These are phyloP conservation scores for Volvox reticuliferus DNA, from an alignment of 139 green algal species.

Conservation along the genomic window DNA sequence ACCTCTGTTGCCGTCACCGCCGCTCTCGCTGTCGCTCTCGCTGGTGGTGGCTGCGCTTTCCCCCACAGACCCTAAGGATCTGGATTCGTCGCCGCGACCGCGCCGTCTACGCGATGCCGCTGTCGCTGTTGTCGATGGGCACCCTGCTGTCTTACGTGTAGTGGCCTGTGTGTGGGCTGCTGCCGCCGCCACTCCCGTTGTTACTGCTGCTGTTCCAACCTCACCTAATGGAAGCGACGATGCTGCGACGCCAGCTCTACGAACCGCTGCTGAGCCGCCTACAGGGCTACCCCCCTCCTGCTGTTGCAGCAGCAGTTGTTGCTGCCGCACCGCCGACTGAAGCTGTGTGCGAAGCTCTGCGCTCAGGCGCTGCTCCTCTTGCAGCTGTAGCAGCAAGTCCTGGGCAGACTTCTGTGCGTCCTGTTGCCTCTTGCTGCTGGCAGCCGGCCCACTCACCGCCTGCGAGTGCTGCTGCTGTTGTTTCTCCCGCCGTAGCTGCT, in stretches of 20 bases:
- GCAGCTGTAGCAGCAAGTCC: background rate
- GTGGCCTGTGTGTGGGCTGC: background rate
- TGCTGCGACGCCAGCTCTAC: background rate
- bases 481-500: background rate
- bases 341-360: constrained; percentile 29
- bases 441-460: background rate
- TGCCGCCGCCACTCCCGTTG: background rate
- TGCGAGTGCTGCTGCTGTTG: background rate
- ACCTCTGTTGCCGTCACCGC: background rate
- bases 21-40: background rate
- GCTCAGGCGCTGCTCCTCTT: background rate
- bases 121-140: too few species aligned
- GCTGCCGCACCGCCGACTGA: background rate
- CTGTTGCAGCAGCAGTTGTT: background rate
- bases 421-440: background rate
- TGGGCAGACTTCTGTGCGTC: background rate
- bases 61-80: background rate
- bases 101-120: background rate
- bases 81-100: background rate
- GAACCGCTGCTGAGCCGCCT: background rate
- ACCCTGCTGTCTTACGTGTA: too few species aligned
- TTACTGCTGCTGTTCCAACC: background rate
- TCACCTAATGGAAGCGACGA: too few species aligned
- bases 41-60: background rate
- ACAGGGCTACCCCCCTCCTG: background rate